These are phyloP conservation scores for Microstegium vimineum DNA, from an alignment of 176 grass and related monocot genomes.

Conservation along the genomic window DNA sequence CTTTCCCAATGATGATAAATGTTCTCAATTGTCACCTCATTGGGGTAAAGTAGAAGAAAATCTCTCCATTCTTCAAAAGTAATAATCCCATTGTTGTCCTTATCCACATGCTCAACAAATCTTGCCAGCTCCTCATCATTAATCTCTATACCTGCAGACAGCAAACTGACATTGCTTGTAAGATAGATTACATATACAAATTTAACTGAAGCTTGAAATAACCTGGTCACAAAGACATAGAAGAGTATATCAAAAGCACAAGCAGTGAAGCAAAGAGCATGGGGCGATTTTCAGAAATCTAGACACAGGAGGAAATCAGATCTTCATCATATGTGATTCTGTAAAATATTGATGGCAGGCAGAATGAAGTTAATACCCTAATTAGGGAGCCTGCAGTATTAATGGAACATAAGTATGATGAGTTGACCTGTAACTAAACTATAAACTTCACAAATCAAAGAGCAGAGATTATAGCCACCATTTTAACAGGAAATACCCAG, in stretches of 20 bases:
- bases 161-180: slow-evolving; percentile 51
- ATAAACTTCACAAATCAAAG: not conserved
- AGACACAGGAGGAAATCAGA: not conserved
- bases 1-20: slow-evolving; percentile 98
- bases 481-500: not conserved
- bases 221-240: not conserved
- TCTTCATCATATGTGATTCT: not conserved
- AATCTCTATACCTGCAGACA: slow-evolving; percentile 94
- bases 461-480: not conserved
- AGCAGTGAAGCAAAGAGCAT: not conserved
- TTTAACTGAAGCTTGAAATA: slow-evolving; percentile 7
- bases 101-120: slow-evolving; percentile 97
- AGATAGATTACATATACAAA: slow-evolving; percentile 33
- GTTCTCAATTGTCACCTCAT: slow-evolving; percentile 90
- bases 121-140: slow-evolving; percentile 87
- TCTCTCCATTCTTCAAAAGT: slow-evolving; percentile 99
- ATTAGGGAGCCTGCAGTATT: not conserved
- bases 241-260: not conserved
- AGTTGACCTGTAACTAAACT: not conserved
- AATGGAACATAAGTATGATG: slow-evolving; percentile 14
- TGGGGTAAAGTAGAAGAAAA: slow-evolving; percentile 96
- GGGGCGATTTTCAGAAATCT: not conserved
- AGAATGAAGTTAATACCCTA: slow-evolving; percentile 18
- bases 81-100: slow-evolving; percentile 95
- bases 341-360: not conserved